Percentiles rank a stretch among this genome's conserved stretches.
Evolutionary conservation across 805 yeast genomes (phyloP).

Genomic region (Kregervanrija fluxuum): DNA sequence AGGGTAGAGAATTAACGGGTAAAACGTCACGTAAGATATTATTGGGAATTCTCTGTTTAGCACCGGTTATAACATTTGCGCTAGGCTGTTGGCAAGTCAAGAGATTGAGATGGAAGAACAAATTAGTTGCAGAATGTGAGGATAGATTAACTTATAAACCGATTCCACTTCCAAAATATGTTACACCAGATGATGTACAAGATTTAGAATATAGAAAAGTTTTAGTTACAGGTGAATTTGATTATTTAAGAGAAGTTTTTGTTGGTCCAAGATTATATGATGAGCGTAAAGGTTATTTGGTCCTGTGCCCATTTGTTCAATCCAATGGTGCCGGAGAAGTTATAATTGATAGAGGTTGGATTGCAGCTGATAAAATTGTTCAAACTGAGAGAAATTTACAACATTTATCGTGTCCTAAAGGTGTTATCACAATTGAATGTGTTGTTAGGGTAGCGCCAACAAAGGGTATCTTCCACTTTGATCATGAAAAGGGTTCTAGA

Average conservation of each 20-base stretch:
- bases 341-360: constrained; percentile 89
- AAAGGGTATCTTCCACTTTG: constrained; percentile 60
- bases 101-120: constrained; percentile 82
- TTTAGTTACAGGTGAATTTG: constrained; percentile 66
- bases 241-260: constrained; percentile 79
- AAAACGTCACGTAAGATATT: constrained; percentile 22
- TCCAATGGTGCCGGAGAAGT: constrained; percentile 69
- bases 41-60: constrained; percentile 44
- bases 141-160: constrained; percentile 71
- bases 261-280: constrained; percentile 84
- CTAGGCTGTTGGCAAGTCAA: constrained; percentile 91
- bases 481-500: constrained; percentile 57
- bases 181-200: constrained; percentile 53
- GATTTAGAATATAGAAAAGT: constrained; percentile 82
- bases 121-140: constrained; percentile 75
- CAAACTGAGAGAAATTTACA: constrained; percentile 50
- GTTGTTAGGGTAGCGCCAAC: constrained; percentile 62
- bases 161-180: constrained; percentile 58
- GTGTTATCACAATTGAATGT: constrained; percentile 65
- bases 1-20: constrained; percentile 19
- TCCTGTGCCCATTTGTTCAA: constrained; percentile 77
- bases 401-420: constrained; percentile 67
- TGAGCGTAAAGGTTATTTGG: constrained; percentile 67
- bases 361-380: constrained; percentile 56
- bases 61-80: constrained; percentile 82